Evolutionary conservation across 2,329 filamentous ascomycete species (phyloP).

Genomic region (Colletotrichum tofieldiae): DNA sequence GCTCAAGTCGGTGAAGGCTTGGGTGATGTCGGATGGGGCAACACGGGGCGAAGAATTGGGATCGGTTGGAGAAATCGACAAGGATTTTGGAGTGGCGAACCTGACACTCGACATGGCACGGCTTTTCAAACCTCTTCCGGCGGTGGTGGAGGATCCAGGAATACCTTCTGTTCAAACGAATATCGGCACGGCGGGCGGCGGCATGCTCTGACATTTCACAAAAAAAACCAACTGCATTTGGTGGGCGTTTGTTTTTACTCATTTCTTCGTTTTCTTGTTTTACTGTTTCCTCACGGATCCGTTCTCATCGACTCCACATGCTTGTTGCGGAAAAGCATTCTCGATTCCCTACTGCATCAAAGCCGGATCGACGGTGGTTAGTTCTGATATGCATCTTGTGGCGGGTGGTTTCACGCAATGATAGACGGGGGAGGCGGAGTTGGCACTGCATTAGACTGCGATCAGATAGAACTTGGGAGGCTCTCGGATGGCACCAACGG

Average conservation of each 20-base stretch:
- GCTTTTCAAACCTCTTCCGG: conserved; percentile 75
- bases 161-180: conserved; percentile 61
- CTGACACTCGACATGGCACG: conserved; percentile 80
- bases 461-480: conserved; percentile 48
- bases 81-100: conserved; percentile 75
- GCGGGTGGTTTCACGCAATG: conserved; percentile 45
- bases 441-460: conserved; percentile 51
- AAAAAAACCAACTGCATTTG: conserved; percentile 46
- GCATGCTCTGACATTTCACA: conserved; percentile 51
- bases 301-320: conserved; percentile 40
- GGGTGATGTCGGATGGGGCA: conserved; percentile 75
- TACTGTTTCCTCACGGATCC: conserved; percentile 36
- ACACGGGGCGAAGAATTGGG: conserved; percentile 78
- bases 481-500: conserved; percentile 41
- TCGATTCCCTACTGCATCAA: conserved; percentile 45
- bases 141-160: conserved; percentile 60
- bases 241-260: conserved; percentile 45
- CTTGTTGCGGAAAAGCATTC: conserved; percentile 43
- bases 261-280: conserved; percentile 27
- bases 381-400: conserved; percentile 45
- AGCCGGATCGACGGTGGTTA: conserved; percentile 44
- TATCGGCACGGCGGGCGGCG: conserved; percentile 51
- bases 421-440: conserved; percentile 49
- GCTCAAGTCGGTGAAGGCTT: conserved; percentile 72
- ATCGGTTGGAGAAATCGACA: conserved; percentile 78